Base-by-base conservation (phyloP, 768 basidiomycete genomes). In the Russula abietina region DNA sequence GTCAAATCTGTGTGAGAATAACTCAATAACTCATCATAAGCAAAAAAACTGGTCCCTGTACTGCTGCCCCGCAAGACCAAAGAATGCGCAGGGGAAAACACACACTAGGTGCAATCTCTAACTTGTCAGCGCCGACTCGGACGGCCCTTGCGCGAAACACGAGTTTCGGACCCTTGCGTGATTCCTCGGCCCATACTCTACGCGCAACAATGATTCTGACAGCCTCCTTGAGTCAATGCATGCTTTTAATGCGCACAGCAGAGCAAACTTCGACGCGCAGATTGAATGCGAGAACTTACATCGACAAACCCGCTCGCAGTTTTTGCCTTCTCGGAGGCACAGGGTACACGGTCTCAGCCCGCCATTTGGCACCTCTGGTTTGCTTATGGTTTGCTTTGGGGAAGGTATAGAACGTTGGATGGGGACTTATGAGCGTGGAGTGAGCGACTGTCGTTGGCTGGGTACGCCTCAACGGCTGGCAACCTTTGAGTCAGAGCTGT, bases 321-420 rank as follows among this genome's bases (percentile, higher is more conserved):
- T n/a, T n/a, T n/a, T n/a, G n/a, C n/a, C n/a, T n/a, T n/a, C n/a
- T n/a, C 28, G 28, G 28, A 30, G 28, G 28, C 28, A 5, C 28
- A 2, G 28, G 28, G 28, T 30, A 30, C 28, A 30, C 28, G 5
- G n/a, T n/a, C n/a, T n/a, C n/a, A 30, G 28, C 28, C 5, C 28
- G 28, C 28, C 28, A 30, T 30, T 2, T 30, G 28, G 28, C 28
- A 30, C 28, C 28, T 56, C 38, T 1, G 61, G 65, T 39, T 55
- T 53, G 33, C 3, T 49, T 7, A 65, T 55, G 46, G 55, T 54
- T 5, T 52, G 56, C 28, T 32, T 65, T 65, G 51, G 65, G 61
- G 39, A 63, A 55, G 24, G 61, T 52, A 39, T 33, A 45, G 41
- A 63, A 32, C 1, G 30, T 46, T 36, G 62, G 9, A 28, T 32